Percentiles rank a stretch among this genome's conserved stretches.
phyloP scores from a whole-genome alignment of 495 filamentous ascomycete genomes.

The Aspergillus leporis region DNA sequence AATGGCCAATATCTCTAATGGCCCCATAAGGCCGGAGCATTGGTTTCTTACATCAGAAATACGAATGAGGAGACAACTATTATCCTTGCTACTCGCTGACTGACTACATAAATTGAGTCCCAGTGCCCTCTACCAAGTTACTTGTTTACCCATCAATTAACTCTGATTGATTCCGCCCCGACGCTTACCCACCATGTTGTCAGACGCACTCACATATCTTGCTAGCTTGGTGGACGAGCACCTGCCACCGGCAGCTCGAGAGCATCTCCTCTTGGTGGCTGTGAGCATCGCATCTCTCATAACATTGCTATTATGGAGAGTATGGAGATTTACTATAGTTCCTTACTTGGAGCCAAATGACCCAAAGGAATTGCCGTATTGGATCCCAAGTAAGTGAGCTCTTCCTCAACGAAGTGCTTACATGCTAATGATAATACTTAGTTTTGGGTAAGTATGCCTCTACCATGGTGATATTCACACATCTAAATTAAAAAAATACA shows the following conservation, averaged over 20 bases:
- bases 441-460: background rate
- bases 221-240: background rate
- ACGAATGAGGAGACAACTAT: background rate
- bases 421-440: background rate
- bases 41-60: background rate
- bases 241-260: background rate
- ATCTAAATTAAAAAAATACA: background rate
- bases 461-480: background rate
- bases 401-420: too few relatives aligned
- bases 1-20: background rate
- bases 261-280: background rate
- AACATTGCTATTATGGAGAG: background rate
- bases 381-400: background rate
- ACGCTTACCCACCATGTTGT: background rate
- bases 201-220: background rate
- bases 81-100: background rate
- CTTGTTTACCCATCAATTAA: background rate
- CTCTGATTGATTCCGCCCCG: background rate
- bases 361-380: constrained; percentile 1
- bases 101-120: background rate
- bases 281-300: background rate
- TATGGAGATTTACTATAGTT: constrained; percentile 1
- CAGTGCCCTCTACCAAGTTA: background rate
- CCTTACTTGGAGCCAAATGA: background rate
- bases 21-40: background rate